These are phyloP conservation scores for Penicillium mononematosum DNA, from an alignment of 495 filamentous ascomycete species.

Conservation along the genomic window DNA sequence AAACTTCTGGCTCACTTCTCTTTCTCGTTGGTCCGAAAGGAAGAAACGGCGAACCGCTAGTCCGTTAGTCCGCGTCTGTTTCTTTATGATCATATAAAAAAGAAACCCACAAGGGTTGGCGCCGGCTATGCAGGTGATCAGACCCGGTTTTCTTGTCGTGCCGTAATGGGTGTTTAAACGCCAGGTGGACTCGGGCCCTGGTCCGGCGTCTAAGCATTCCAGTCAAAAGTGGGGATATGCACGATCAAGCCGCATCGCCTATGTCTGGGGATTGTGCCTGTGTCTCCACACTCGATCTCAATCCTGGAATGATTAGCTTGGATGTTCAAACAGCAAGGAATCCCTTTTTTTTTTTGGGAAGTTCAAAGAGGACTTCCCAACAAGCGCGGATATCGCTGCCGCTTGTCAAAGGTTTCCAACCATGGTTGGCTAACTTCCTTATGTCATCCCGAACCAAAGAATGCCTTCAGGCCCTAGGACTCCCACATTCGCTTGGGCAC, in stretches of 20 bases:
- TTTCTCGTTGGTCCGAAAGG: background rate
- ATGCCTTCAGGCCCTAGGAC: slow-evolving; percentile 1
- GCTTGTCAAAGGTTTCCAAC: background rate
- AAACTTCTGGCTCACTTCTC: background rate
- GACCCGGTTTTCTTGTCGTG: slow-evolving; percentile 26
- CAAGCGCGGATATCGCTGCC: slow-evolving; percentile 1
- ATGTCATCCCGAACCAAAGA: slow-evolving; percentile 21
- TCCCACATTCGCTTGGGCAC: slow-evolving; percentile 2
- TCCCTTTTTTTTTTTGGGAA: background rate
- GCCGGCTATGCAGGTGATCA: slow-evolving; percentile 44
- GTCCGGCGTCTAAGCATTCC: slow-evolving; percentile 33
- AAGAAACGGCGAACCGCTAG: background rate
- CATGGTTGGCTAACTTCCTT: background rate
- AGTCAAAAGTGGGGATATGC: slow-evolving; percentile 15
- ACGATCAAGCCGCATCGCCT: slow-evolving; percentile 14
- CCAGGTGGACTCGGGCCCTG: slow-evolving; percentile 41
- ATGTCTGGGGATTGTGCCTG: slow-evolving; percentile 1
- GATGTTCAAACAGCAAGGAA: background rate
- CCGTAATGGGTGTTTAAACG: slow-evolving; percentile 22
- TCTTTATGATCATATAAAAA: slow-evolving; percentile 17
- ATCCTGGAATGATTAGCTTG: background rate
- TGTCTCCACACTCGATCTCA: slow-evolving; percentile 7
- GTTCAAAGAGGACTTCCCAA: background rate
- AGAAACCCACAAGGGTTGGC: slow-evolving; percentile 26
- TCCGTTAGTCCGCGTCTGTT: slow-evolving; percentile 19